These are phyloP conservation scores for Yamadazyma takamatsuzukensis DNA, from an alignment of 805 yeast genomes.

Conservation along the genomic window DNA sequence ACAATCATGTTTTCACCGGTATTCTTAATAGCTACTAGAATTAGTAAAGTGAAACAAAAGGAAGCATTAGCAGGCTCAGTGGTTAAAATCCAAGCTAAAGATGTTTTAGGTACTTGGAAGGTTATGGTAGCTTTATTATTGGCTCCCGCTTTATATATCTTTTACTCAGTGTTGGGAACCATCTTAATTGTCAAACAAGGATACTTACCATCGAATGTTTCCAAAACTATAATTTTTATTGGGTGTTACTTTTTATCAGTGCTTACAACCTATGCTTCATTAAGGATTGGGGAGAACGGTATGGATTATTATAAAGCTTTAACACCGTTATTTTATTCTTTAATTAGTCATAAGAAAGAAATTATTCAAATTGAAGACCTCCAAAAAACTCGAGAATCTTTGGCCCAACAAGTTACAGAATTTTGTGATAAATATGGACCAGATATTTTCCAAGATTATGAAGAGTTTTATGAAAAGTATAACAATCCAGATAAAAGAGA, in stretches of 20 bases:
- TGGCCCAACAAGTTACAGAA: slow-evolving; percentile 26
- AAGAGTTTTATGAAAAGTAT: slow-evolving; percentile 27
- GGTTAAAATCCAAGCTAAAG: slow-evolving; percentile 39
- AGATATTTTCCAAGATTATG: slow-evolving; percentile 34
- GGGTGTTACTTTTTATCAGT: slow-evolving; percentile 34
- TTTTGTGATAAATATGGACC: slow-evolving; percentile 39
- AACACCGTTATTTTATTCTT: slow-evolving; percentile 32
- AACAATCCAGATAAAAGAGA: slow-evolving; percentile 11
- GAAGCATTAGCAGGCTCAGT: slow-evolving; percentile 37
- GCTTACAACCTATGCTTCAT: slow-evolving; percentile 38
- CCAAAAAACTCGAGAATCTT: slow-evolving; percentile 22
- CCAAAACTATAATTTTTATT: slow-evolving; percentile 18
- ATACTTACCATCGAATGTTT: slow-evolving; percentile 6
- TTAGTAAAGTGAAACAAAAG: slow-evolving; percentile 31
- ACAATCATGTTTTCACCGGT: slow-evolving; percentile 37
- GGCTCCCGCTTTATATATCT: slow-evolving; percentile 38
- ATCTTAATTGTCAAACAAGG: slow-evolving; percentile 15
- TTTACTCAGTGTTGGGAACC: slow-evolving; percentile 35
- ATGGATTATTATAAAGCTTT: slow-evolving; percentile 39
- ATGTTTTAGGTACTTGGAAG: slow-evolving; percentile 43
- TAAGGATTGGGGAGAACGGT: slow-evolving; percentile 40
- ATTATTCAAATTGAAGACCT: slow-evolving; percentile 29
- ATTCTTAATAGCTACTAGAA: slow-evolving; percentile 30
- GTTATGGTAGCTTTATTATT: slow-evolving; percentile 38
- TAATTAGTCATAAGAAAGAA: slow-evolving; percentile 26